Percentiles rank a stretch among this genome's conserved stretches.
These are phyloP conservation scores for Fusarium pseudocircinatum DNA, from an alignment of 2,329 filamentous ascomycete species.

Conservation along the genomic window DNA sequence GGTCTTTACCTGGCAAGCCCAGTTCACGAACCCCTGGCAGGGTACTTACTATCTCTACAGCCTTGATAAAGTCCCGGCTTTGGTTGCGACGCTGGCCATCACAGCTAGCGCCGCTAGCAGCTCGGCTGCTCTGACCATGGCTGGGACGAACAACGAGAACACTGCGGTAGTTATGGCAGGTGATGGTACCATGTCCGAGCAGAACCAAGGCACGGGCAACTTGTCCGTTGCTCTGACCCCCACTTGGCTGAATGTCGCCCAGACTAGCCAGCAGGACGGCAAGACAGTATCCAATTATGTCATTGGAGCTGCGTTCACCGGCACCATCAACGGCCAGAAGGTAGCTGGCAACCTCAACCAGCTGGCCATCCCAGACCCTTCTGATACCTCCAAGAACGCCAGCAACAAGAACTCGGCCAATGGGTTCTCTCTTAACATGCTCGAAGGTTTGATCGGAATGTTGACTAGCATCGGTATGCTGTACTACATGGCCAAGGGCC, in stretches of 20 bases:
- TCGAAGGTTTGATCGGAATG: neutral
- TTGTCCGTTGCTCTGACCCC: fast-evolving
- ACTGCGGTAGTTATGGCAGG: neutral
- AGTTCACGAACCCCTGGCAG: constrained; percentile 8
- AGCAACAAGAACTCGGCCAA: neutral
- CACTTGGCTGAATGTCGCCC: neutral
- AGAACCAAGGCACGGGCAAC: neutral
- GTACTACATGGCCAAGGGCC: neutral
- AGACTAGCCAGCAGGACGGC: neutral
- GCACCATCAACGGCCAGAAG: neutral
- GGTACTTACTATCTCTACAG: constrained; percentile 6
- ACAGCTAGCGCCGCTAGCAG: neutral
- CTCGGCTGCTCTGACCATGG: neutral
- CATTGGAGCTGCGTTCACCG: neutral
- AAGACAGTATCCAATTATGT: neutral
- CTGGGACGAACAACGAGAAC: neutral
- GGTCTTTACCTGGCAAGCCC: neutral
- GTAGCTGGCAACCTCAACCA: neutral
- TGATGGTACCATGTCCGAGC: neutral
- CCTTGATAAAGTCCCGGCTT: neutral
- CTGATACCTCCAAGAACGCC: neutral
- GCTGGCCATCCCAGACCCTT: neutral
- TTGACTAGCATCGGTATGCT: neutral
- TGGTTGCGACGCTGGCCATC: neutral
- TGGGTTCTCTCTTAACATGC: fast-evolving